These are phyloP conservation scores for Calvatia gigantea DNA, from an alignment of 768 basidiomycete species.

Conservation along the genomic window DNA sequence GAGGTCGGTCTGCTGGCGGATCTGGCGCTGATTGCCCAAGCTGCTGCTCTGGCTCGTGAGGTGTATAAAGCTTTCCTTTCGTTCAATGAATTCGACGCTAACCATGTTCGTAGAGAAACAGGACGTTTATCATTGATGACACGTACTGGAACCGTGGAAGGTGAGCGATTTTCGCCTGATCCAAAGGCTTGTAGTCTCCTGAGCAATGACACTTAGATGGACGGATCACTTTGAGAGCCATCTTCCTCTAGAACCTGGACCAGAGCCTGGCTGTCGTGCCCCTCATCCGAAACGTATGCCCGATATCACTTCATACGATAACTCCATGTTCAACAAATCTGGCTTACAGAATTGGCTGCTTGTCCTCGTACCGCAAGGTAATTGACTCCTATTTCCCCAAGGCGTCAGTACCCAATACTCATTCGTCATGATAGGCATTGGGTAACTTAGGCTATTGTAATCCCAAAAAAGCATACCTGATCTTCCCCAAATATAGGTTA, in stretches of 20 bases:
- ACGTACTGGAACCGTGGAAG: slow-evolving; percentile 72
- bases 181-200: not conserved
- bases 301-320: not conserved
- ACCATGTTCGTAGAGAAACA: slow-evolving; percentile 40
- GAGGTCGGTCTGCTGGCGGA: slow-evolving; percentile 63
- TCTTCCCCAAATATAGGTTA: slow-evolving; percentile 33
- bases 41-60: slow-evolving; percentile 63
- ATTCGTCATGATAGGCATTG: slow-evolving; percentile 48
- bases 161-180: slow-evolving; percentile 32
- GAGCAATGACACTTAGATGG: slow-evolving; percentile 41
- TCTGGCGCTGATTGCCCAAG: slow-evolving; percentile 63
- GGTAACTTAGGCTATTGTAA: slow-evolving; percentile 32
- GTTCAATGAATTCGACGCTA: not conserved
- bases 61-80: slow-evolving; percentile 29
- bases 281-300: slow-evolving; percentile 60
- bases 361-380: slow-evolving; percentile 68
- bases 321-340: slow-evolving; percentile 6
- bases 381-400: slow-evolving; percentile 15
- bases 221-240: slow-evolving; percentile 62
- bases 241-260: slow-evolving; percentile 50
- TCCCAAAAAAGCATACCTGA: not conserved
- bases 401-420: slow-evolving; percentile 8
- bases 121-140: slow-evolving; percentile 69
- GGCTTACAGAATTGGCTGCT: slow-evolving; percentile 57
- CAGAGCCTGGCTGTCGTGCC: slow-evolving; percentile 57